phyloP scores from a whole-genome alignment of 1,284 basidiomycete genomes.

The Cryptococcus sp. region DNA sequence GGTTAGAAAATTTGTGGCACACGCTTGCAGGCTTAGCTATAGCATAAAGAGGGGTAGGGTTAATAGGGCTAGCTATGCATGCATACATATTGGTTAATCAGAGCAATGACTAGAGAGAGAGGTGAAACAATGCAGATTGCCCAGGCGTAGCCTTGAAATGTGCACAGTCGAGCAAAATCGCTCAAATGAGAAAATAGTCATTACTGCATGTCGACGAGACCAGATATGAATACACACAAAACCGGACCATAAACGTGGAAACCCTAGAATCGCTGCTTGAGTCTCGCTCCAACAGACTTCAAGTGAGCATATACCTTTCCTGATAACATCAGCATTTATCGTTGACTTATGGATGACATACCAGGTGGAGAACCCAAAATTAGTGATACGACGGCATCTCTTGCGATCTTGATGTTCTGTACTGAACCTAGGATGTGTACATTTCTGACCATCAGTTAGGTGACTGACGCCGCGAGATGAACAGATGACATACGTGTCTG shows the following conservation, averaged over 20 bases:
- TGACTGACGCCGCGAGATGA: neutral
- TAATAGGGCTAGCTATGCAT: no score
- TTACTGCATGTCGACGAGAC: no score
- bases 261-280: slow-evolving; percentile 70
- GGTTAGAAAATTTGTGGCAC: neutral
- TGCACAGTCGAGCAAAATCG: no score
- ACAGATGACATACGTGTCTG: slow-evolving; percentile 73
- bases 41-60: no score
- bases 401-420: slow-evolving; percentile 89
- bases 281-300: slow-evolving; percentile 83
- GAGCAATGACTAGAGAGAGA: no score
- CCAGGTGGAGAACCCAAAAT: slow-evolving; percentile 95
- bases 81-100: no score
- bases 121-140: no score
- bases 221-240: no score
- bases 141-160: no score
- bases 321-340: slow-evolving; percentile 11
- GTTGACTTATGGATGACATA: slow-evolving; percentile 6
- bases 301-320: slow-evolving; percentile 87
- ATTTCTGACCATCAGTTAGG: slow-evolving; percentile 38
- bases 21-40: no score
- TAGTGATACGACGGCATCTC: slow-evolving; percentile 90
- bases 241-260: neutral
- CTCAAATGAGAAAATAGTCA: no score
- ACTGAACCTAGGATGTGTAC: slow-evolving; percentile 58